Percentiles rank a stretch among this genome's conserved stretches.
Conservation (phyloP, 768 basidiomycete species). For the Aureoboletus auriporus region DNA sequence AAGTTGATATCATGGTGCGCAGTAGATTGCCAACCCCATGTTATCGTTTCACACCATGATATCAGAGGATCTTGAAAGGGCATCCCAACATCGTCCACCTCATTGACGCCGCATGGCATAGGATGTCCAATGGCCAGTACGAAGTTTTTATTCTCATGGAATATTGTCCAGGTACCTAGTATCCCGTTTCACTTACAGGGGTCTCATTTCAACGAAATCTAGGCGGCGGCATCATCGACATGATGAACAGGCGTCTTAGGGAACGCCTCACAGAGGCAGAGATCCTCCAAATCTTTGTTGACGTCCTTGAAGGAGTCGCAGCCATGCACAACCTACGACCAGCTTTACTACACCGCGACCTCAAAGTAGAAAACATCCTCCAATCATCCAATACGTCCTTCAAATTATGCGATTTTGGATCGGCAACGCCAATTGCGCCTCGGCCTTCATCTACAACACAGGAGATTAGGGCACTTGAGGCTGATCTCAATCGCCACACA, state of each 20-base stretch:
- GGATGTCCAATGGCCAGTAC: constrained; percentile 75
- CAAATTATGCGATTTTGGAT: constrained; percentile 98
- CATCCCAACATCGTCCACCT: constrained; percentile 96
- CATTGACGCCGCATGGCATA: constrained; percentile 91
- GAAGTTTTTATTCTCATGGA: constrained; percentile 99
- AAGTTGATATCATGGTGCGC: constrained; percentile 97
- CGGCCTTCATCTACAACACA: constrained; percentile 72
- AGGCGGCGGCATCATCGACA: constrained; percentile 99
- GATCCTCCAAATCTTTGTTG: constrained; percentile 96
- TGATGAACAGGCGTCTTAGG: constrained; percentile 96
- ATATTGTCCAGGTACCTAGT: constrained; percentile 74
- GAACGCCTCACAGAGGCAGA: constrained; percentile 94
- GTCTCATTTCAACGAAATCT: constrained; percentile 9
- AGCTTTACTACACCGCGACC: constrained; percentile 90
- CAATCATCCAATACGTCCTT: constrained; percentile 79
- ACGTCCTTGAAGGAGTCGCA: constrained; percentile 95
- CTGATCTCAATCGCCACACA: constrained; percentile 91
- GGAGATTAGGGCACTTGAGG: constrained; percentile 84
- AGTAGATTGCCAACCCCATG: constrained; percentile 8
- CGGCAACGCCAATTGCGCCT: constrained; percentile 68
- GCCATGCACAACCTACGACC: constrained; percentile 94
- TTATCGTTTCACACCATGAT: constrained; percentile 27
- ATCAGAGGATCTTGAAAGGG: constrained; percentile 81
- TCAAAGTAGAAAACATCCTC: constrained; percentile 98
- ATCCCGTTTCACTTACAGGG: neutral